phyloP scores from a whole-genome alignment of 345 rosid species.

The Nephelium lappaceum region DNA sequence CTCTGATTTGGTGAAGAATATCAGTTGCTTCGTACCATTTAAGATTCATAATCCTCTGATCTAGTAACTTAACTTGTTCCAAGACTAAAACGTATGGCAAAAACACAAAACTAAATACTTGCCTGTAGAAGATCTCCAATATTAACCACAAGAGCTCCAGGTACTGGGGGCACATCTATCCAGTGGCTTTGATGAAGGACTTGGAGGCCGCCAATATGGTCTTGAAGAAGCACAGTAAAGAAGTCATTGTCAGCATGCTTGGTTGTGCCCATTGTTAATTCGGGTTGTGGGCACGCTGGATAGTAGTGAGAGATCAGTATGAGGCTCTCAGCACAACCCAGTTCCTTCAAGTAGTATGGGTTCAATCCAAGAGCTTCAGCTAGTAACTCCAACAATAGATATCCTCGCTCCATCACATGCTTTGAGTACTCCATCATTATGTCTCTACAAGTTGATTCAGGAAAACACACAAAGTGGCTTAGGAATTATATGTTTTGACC shows the following conservation, averaged over 20 bases:
- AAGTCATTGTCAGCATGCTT: conserved; percentile 51
- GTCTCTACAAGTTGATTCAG: conserved; percentile 30
- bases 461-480: too few species aligned
- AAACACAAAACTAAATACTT: neutral
- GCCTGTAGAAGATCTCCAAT: conserved; percentile 24
- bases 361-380: conserved; percentile 62
- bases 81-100: too few species aligned
- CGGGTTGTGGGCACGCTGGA: conserved; percentile 63
- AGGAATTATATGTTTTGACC: too few species aligned
- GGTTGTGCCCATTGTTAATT: conserved; percentile 49
- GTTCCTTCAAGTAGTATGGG: conserved; percentile 39
- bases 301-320: conserved; percentile 51
- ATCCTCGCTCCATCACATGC: conserved; percentile 32
- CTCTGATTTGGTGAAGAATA: too few species aligned
- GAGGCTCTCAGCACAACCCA: conserved; percentile 43
- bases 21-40: too few species aligned
- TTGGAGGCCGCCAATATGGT: conserved; percentile 34
- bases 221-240: conserved; percentile 51
- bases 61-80: too few species aligned
- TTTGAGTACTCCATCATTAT: conserved; percentile 45
- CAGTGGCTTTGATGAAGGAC: conserved; percentile 27
- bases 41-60: too few species aligned
- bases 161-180: conserved; percentile 23
- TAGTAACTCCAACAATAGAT: conserved; percentile 42
- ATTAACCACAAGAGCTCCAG: conserved; percentile 20